Evolutionary conservation across 2,329 filamentous ascomycete species (phyloP).

Genomic region (Davidsoniella australis): DNA sequence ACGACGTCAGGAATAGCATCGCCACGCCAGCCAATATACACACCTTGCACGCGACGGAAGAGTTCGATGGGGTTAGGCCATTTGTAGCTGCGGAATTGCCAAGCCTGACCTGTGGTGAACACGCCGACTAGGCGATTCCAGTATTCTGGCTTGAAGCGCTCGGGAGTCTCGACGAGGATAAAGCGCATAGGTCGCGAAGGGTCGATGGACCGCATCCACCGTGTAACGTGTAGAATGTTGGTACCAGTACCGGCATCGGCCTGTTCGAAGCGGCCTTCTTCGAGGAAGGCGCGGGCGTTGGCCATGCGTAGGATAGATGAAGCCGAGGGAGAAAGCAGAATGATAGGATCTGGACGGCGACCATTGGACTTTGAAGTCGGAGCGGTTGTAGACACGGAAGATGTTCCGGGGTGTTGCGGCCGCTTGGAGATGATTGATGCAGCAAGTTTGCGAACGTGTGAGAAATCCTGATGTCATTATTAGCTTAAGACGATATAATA

Average conservation of each 20-base stretch:
- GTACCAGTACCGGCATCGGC: constrained; percentile 53
- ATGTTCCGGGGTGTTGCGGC: constrained; percentile 23
- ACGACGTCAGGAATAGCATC: constrained; percentile 65
- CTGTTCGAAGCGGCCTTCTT: constrained; percentile 64
- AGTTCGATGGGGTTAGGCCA: constrained; percentile 80
- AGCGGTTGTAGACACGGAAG: constrained; percentile 19
- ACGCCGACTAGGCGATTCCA: constrained; percentile 91
- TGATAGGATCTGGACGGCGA: constrained; percentile 63
- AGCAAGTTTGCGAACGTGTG: constrained; percentile 75
- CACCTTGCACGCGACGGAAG: constrained; percentile 71
- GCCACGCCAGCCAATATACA: constrained; percentile 83
- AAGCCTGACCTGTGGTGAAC: constrained; percentile 91
- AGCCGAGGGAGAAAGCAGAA: constrained; percentile 87
- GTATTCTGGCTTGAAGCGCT: constrained; percentile 95
- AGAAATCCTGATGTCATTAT: constrained; percentile 55
- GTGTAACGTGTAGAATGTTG: constrained; percentile 74
- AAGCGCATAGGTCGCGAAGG: constrained; percentile 65
- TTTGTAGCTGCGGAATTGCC: constrained; percentile 98
- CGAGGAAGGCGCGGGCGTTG: constrained; percentile 89
- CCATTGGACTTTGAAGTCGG: constrained; percentile 29
- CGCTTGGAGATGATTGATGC: constrained; percentile 56
- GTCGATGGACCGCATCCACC: constrained; percentile 55
- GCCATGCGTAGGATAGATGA: constrained; percentile 88
- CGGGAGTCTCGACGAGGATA: constrained; percentile 82
- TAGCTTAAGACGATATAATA: not conserved